These are phyloP conservation scores for Fusarium paranaense DNA, from an alignment of 2,329 filamentous ascomycete genomes.

Conservation along the genomic window DNA sequence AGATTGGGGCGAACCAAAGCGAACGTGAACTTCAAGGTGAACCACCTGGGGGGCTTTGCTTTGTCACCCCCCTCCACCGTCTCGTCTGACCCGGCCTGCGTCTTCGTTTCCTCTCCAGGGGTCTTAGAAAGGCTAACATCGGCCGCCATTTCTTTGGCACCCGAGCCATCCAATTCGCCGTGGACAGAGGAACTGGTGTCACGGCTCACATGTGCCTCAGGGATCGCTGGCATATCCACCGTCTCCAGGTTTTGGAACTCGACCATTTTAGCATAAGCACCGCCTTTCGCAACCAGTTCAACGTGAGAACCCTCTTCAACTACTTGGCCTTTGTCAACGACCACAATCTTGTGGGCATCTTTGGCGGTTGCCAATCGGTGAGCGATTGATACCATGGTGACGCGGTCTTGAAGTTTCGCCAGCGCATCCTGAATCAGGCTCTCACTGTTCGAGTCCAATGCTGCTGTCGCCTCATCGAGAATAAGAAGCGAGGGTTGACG, in stretches of 20 bases:
- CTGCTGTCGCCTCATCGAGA: constrained; percentile 70
- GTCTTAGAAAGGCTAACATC: not conserved
- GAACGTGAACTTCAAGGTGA: constrained; percentile 5
- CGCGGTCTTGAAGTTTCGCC: constrained; percentile 53
- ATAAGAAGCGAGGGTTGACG: constrained; percentile 66
- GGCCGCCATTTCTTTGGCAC: not conserved
- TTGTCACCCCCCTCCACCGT: not conserved
- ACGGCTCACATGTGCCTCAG: not conserved
- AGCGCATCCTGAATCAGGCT: constrained; percentile 61
- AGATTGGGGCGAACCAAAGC: constrained; percentile 50
- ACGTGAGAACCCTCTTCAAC: constrained; percentile 72
- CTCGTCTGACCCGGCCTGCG: not conserved
- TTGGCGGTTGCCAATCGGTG: constrained; percentile 64
- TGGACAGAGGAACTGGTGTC: not conserved
- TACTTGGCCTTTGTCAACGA: constrained; percentile 62
- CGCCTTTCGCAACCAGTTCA: constrained; percentile 61
- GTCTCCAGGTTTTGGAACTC: not conserved
- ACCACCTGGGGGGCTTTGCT: not conserved
- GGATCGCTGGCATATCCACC: not conserved
- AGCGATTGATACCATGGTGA: constrained; percentile 74
- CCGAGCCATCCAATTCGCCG: not conserved
- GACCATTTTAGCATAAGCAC: constrained; percentile 64
- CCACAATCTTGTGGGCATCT: constrained; percentile 62
- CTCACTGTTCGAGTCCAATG: constrained; percentile 68
- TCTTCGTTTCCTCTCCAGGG: not conserved